A percentile compares a stretch with the other conserved stretches of the same genome.
Evolutionary conservation across 768 basidiomycete genomes (phyloP).

Genomic region (Auriscalpium vulgare): DNA sequence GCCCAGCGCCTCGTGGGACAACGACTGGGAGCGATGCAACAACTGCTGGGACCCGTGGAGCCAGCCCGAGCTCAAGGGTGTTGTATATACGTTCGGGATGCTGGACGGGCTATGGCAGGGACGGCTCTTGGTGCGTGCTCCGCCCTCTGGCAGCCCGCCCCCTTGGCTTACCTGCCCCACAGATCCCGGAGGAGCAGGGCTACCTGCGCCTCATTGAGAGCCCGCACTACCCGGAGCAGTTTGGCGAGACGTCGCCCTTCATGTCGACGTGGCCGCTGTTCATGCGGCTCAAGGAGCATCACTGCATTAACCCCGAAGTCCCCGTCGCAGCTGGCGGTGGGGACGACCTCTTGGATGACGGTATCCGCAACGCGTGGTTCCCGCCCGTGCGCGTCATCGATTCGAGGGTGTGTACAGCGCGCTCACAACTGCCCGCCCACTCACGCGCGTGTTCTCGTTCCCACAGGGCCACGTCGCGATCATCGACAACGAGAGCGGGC

Average conservation of each 20-base stretch:
- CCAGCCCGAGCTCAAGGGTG: conserved; percentile 22
- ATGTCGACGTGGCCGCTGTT: conserved; percentile 45
- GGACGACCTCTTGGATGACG: conserved; percentile 24
- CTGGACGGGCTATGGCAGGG: conserved; percentile 58
- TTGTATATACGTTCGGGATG: conserved; percentile 40
- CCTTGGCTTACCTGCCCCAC: conserved; percentile 4
- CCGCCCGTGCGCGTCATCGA: conserved; percentile 15
- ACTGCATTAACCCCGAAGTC: conserved; percentile 35
- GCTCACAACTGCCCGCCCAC: neutral
- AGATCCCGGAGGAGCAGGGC: conserved; percentile 27
- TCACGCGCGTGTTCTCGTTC: neutral
- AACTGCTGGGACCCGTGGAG: conserved; percentile 35
- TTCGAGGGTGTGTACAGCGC: conserved; percentile 17
- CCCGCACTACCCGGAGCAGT: conserved; percentile 18
- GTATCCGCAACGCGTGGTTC: conserved; percentile 37
- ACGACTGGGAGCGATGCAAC: conserved; percentile 48
- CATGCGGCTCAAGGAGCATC: conserved; percentile 51
- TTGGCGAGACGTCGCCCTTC: conserved; percentile 21
- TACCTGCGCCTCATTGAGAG: conserved; percentile 23
- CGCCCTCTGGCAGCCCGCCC: neutral
- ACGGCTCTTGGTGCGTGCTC: conserved; percentile 44
- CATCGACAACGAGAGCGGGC: conserved; percentile 1
- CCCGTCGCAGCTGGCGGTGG: conserved; percentile 20
- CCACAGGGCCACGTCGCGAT: conserved; percentile 1
- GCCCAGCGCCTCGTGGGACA: conserved; percentile 43